Conservation (phyloP, 345 rosid species). For the Linum lewisii region DNA sequence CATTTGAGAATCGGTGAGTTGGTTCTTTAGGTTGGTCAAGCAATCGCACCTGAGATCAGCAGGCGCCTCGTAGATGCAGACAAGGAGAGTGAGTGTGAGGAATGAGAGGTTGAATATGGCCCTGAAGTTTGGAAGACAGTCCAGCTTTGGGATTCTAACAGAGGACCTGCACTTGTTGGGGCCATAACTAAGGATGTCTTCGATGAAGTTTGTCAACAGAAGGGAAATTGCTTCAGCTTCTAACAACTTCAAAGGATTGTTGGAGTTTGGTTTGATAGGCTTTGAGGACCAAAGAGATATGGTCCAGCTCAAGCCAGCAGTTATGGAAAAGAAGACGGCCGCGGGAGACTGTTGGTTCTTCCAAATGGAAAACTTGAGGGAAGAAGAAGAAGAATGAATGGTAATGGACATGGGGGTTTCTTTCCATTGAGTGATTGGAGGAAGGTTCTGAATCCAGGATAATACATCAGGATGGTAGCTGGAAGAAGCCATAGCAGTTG, state of each 20-base stretch:
- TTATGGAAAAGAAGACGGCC: slow-evolving; percentile 37
- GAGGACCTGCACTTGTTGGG: slow-evolving; percentile 24
- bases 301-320: slow-evolving; percentile 33
- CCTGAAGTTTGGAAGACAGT: slow-evolving; percentile 25
- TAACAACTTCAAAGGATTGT: slow-evolving; percentile 26
- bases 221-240: slow-evolving; percentile 30
- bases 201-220: slow-evolving; percentile 44
- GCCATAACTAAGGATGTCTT: slow-evolving; percentile 50
- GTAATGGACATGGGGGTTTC: slow-evolving; percentile 36
- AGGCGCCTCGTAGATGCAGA: slow-evolving; percentile 82
- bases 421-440: slow-evolving; percentile 48
- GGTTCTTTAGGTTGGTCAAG: slow-evolving; percentile 42
- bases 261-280: slow-evolving; percentile 28
- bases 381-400: slow-evolving; percentile 44
- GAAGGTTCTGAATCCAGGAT: slow-evolving; percentile 60
- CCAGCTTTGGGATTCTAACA: slow-evolving; percentile 35
- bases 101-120: slow-evolving; percentile 58
- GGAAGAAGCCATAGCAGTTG: slow-evolving; percentile 51
- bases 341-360: slow-evolving; percentile 26
- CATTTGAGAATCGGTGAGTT: slow-evolving; percentile 28
- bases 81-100: slow-evolving; percentile 47
- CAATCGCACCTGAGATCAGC: slow-evolving; percentile 44
- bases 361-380: slow-evolving; percentile 39
- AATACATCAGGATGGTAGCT: slow-evolving; percentile 35
- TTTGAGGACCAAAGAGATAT: slow-evolving; percentile 64